These are phyloP conservation scores for Lasiodiplodia theobromae DNA, from an alignment of 2,329 filamentous ascomycete genomes.

Conservation along the genomic window DNA sequence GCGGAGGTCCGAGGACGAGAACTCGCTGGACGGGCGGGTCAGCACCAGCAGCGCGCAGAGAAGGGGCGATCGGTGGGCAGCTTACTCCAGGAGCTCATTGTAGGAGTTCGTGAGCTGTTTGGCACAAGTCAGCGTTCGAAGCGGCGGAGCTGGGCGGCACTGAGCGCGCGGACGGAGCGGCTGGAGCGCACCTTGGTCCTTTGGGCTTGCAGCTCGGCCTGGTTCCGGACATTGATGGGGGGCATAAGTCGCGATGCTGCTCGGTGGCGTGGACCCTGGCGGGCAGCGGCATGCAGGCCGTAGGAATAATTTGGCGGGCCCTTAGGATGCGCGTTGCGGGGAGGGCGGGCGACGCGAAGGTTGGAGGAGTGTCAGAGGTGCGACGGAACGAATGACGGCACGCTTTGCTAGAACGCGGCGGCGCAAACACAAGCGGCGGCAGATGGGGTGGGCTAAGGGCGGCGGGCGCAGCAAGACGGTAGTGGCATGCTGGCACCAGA, in stretches of 20 bases:
- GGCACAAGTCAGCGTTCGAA: constrained; percentile 25
- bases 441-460: constrained; percentile 20
- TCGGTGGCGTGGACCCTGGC: background rate
- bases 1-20: constrained; percentile 87
- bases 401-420: constrained; percentile 19
- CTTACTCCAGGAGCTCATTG: constrained; percentile 92
- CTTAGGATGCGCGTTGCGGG: constrained; percentile 22
- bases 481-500: constrained; percentile 25
- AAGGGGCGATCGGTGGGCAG: constrained; percentile 32
- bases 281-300: constrained; percentile 26
- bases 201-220: constrained; percentile 65
- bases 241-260: constrained; percentile 29
- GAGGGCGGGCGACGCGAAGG: constrained; percentile 23
- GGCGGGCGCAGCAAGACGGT: constrained; percentile 15
- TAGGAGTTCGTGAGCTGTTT: constrained; percentile 92
- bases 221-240: constrained; percentile 50
- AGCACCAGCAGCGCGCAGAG: constrained; percentile 29
- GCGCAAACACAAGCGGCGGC: constrained; percentile 21
- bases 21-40: constrained; percentile 70
- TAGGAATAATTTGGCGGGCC: constrained; percentile 13
- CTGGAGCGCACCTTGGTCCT: constrained; percentile 61
- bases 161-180: constrained; percentile 12
- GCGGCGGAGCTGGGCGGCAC: constrained; percentile 15
- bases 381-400: constrained; percentile 30
- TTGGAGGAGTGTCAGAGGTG: constrained; percentile 27